Conservation (phyloP, 108 stramenopile species). For the Skeletonema tropicum region DNA sequence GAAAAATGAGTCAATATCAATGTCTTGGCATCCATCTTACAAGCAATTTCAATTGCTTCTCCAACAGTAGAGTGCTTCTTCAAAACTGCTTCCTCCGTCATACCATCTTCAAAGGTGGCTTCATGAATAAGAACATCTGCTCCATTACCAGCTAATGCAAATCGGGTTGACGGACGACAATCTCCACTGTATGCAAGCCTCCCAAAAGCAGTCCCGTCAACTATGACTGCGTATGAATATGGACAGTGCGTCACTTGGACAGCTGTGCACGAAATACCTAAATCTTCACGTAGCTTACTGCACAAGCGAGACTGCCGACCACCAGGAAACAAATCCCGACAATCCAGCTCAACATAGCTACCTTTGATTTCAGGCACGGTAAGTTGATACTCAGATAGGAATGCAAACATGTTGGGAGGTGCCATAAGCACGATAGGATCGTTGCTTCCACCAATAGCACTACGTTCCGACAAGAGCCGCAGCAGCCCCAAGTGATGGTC, state of each 20-base stretch:
- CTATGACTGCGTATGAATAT: constrained; percentile 86
- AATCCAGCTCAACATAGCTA: constrained; percentile 76
- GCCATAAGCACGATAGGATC: constrained; percentile 87
- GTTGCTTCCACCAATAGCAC: constrained; percentile 30
- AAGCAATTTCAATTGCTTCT: constrained; percentile 86
- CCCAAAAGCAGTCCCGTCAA: constrained; percentile 80
- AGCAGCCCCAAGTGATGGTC: constrained; percentile 97
- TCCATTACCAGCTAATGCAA: constrained; percentile 68
- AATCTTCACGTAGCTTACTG: constrained; percentile 47
- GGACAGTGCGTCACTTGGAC: constrained; percentile 91
- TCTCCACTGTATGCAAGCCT: constrained; percentile 92
- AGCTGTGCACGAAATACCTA: constrained; percentile 64
- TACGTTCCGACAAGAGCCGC: constrained; percentile 75
- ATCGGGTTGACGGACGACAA: constrained; percentile 86
- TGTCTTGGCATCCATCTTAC: constrained; percentile 78
- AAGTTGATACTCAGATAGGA: constrained; percentile 77
- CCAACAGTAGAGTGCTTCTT: constrained; percentile 94
- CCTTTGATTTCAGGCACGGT: constrained; percentile 59
- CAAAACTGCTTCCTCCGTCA: constrained; percentile 84
- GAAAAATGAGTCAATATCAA: constrained; percentile 95
- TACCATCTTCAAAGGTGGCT: constrained; percentile 96
- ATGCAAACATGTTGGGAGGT: constrained; percentile 71
- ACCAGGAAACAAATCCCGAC: constrained; percentile 55
- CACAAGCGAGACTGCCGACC: constrained; percentile 32
- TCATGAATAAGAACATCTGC: constrained; percentile 95